Base-by-base conservation (phyloP, 345 rosid genomes). In the Sisymbrium irio region DNA sequence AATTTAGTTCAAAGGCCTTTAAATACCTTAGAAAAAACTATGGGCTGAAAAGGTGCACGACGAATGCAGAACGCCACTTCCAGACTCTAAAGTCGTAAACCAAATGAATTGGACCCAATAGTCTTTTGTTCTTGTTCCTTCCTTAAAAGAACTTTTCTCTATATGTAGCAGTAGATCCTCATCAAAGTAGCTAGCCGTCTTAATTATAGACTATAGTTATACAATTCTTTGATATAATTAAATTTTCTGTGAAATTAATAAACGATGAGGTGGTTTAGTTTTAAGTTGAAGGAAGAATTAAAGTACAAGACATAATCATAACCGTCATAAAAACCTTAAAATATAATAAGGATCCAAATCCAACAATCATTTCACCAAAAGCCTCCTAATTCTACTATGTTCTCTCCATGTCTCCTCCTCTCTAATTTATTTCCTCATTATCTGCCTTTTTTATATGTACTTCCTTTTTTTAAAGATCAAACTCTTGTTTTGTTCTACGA, bases 251-350 rank as follows among this genome's bases (percentile, higher is more conserved):
- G n/a, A 42, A 65, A 65, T 3, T 20, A 35, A 55, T 64, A 44
- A 73, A 65, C 10, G 56, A 65, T 11, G 64, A 68, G 65, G 58
- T 68, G 60, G 67, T 44, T 35, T 53, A 6, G 36, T 55, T 67
- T 67, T 36, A 50, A 39, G 20, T 69, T 79, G 62, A 58, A 81
- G 68, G 73, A 64, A 74, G 64, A 39, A 50, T 46, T 77, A 71
- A 88, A 83, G 83, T 79, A 82, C 86, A 78, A 73, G 80, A 88
- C 89, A 86, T 71, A 79, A 85, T 85, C 68, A 85, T 83, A 50
- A 20, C 46, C 73, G 62, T 79, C 86, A 76, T 74, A 69, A 75
- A 75, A 76, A 77, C 81, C 82, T 83, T 80, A 80, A 36, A 62
- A 51, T 75, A 46, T 62, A 70, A 68, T 45, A 66, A 36, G 9